Conservation (phyloP, 2,329 filamentous ascomycete species). For the Aspergillus terreus region DNA sequence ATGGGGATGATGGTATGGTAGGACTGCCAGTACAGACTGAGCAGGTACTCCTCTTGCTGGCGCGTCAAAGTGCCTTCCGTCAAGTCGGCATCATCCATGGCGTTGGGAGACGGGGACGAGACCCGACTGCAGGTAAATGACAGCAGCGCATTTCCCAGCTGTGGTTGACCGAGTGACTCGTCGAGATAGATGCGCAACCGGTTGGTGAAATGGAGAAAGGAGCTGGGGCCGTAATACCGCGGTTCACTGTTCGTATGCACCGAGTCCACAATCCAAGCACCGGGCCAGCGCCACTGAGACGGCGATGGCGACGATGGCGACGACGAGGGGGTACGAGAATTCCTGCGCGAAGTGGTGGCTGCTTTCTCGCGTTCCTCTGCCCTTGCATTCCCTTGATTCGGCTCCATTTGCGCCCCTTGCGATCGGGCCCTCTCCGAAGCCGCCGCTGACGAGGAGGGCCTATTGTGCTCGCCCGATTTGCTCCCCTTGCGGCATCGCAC, state of each 20-base stretch:
- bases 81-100: background rate
- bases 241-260: constrained; percentile 1
- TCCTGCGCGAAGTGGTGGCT: background rate
- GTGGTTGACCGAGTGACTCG: background rate
- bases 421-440: background rate
- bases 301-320: background rate
- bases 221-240: constrained; percentile 1
- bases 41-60: constrained; percentile 20
- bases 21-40: constrained; percentile 18
- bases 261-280: background rate
- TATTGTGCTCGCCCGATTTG: background rate
- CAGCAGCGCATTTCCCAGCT: background rate
- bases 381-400: background rate
- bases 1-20: constrained; percentile 16
- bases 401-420: background rate
- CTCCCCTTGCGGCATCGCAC: constrained; percentile 17
- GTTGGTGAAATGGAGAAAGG: background rate
- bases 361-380: background rate
- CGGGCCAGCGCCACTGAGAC: background rate
- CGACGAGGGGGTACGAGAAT: background rate
- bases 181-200: background rate
- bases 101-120: background rate
- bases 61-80: constrained; percentile 5
- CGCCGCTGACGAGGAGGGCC: background rate
- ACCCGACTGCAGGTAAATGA: background rate